Evolutionary conservation across 2,329 filamentous ascomycete genomes (phyloP), one percentile per base, ranked within the genome.

Genomic region (Fusarium sp.): DNA sequence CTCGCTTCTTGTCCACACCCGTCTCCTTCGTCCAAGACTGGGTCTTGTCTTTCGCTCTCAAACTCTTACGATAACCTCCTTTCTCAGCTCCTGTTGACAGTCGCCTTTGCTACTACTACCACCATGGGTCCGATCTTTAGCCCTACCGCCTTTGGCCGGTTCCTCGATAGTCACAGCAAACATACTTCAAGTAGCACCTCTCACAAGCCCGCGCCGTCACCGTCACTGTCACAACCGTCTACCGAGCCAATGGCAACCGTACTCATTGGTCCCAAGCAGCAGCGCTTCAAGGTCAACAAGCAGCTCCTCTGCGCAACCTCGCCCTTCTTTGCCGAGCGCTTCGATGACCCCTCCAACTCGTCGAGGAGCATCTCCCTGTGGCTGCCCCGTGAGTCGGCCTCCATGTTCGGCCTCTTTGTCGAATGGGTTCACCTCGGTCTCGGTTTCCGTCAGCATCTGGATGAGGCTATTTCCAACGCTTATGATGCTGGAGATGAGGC

Each of bases 341-440:
- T 88, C 73, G 83, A 85, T 13, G 82, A 83, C 45, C 70, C 75
- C 16, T 63, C 66, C 37, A 75, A 78, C 24, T 64, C 73, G 59
- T 64, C 73, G 60, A 77, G 77, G 63, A 77, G 81, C 31, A 77
- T 82, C 52, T 80, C 80, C 8, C 76, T 84, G 37, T 84, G 83
- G 83, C 81, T 85, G 8, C 84, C 87, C 0, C 82, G 83, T 69
- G 87, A 89, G 77, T 84, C 84, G 1, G 80, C 87, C 20, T 82
- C 85, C 76, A 87, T 88, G 83, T 89, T 90, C 75, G 84, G 85
- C 74, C 82, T 89, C 38, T 89, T 89, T 75, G 82, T 87, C 50
- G 81, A 87, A 52, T 89, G 87, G 87, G 83, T 90, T 27, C 87
- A 89, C 77, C 82, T 82, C 22, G 82, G 83, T 6, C 76, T 78